These are phyloP conservation scores for Metschnikowia chrysomelidarum DNA, from an alignment of 805 yeast species.

Conservation along the genomic window DNA sequence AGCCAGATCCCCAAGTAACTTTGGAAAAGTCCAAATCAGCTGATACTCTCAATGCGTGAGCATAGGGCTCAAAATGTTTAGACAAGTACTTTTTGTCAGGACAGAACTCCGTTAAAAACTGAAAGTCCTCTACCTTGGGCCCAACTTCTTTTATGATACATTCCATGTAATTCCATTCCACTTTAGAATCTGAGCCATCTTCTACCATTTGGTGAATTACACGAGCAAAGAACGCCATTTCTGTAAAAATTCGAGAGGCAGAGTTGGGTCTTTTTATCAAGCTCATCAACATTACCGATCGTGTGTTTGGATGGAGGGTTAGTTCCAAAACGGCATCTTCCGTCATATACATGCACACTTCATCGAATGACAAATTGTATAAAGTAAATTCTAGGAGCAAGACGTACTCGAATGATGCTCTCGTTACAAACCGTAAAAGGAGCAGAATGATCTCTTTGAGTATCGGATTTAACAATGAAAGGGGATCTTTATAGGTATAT, in stretches of 20 bases:
- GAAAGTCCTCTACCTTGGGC: too few species aligned
- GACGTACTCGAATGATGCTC: constrained; percentile 4
- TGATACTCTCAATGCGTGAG: not conserved
- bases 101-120: too few species aligned
- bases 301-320: constrained; percentile 3
- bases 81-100: too few species aligned
- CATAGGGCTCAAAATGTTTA: too few species aligned
- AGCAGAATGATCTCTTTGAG: constrained; percentile 11
- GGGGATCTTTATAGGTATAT: constrained; percentile 4
- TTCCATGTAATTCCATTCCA: too few species aligned
- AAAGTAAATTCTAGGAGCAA: constrained; percentile 8
- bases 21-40: constrained; percentile 1
- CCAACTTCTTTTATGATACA: too few species aligned
- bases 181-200: not conserved
- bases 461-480: constrained; percentile 11
- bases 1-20: constrained; percentile 4
- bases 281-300: constrained; percentile 1
- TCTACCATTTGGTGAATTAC: not conserved
- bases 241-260: not conserved
- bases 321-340: constrained; percentile 5
- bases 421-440: constrained; percentile 7
- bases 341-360: constrained; percentile 10
- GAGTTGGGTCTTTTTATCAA: not conserved
- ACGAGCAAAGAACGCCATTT: not conserved
- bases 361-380: constrained; percentile 7